These are phyloP conservation scores for Claviceps capensis DNA, from an alignment of 2,329 filamentous ascomycete species.

Conservation along the genomic window DNA sequence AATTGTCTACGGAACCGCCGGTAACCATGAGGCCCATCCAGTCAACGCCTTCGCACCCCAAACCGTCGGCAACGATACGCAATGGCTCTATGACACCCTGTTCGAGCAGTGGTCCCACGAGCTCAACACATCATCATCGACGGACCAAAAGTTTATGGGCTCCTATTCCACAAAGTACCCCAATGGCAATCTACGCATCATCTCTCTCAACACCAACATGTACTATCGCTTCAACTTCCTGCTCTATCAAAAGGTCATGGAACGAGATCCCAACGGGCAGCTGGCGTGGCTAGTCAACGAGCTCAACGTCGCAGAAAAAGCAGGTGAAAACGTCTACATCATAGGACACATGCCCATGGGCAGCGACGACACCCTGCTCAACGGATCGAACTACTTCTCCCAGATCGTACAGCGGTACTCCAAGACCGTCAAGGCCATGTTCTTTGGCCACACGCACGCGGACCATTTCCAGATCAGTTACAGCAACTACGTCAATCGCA, in stretches of 20 bases:
- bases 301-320: conserved; percentile 36
- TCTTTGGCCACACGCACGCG: conserved; percentile 42
- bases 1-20: conserved; percentile 37
- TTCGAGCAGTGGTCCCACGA: conserved; percentile 32
- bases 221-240: conserved; percentile 47
- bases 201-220: conserved; percentile 46
- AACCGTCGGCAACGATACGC: conserved; percentile 23
- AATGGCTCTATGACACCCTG: conserved; percentile 40
- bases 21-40: conserved; percentile 43
- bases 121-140: conserved; percentile 22
- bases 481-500: conserved; percentile 27
- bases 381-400: conserved; percentile 36
- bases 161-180: conserved; percentile 35
- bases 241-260: conserved; percentile 35
- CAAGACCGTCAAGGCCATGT: conserved; percentile 38
- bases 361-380: conserved; percentile 33
- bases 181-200: conserved; percentile 36
- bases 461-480: conserved; percentile 45
- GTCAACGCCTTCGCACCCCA: conserved; percentile 35
- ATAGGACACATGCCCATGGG: conserved; percentile 43
- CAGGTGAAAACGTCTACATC: conserved; percentile 38
- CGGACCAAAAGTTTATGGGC: conserved; percentile 26
- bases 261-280: conserved; percentile 34
- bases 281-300: conserved; percentile 38
- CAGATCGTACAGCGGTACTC: conserved; percentile 38